phyloP scores from a whole-genome alignment of 2,329 filamentous ascomycete genomes.

The Xylariaceae sp. region DNA sequence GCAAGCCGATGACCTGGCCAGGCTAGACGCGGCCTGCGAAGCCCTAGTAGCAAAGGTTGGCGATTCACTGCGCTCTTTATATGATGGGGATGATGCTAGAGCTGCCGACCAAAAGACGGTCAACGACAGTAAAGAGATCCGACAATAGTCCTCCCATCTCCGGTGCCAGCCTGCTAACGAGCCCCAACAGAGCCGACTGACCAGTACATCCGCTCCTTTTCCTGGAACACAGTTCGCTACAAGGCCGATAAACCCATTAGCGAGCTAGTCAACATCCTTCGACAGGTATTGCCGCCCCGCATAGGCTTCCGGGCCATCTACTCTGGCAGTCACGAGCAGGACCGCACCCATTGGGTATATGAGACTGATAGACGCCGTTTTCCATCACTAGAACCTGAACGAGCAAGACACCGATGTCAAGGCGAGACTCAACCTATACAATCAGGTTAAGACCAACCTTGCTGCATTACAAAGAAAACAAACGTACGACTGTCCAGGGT shows the following conservation, averaged over 20 bases:
- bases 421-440: conserved; percentile 90
- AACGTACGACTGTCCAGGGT: conserved; percentile 54
- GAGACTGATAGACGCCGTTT: conserved; percentile 12
- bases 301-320: neutral
- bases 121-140: conserved; percentile 69
- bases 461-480: conserved; percentile 78
- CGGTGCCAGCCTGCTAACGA: conserved; percentile 22
- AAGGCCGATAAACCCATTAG: conserved; percentile 83
- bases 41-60: conserved; percentile 81
- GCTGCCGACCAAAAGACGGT: conserved; percentile 84
- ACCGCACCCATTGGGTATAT: neutral
- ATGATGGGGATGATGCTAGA: conserved; percentile 80
- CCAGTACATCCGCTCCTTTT: conserved; percentile 81
- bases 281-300: conserved; percentile 57
- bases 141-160: conserved; percentile 1
- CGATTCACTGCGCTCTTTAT: conserved; percentile 74
- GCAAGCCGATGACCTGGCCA: conserved; percentile 90
- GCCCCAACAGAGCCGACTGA: conserved; percentile 78
- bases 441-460: conserved; percentile 79
- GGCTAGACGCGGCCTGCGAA: conserved; percentile 76
- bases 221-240: conserved; percentile 98
- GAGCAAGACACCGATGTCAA: conserved; percentile 97
- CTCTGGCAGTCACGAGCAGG: too few relatives aligned
- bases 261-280: conserved; percentile 80
- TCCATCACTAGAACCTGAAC: conserved; percentile 62